Conservation (phyloP, 176 grass and related monocot genomes). For the Coix lacrymajobi region DNA sequence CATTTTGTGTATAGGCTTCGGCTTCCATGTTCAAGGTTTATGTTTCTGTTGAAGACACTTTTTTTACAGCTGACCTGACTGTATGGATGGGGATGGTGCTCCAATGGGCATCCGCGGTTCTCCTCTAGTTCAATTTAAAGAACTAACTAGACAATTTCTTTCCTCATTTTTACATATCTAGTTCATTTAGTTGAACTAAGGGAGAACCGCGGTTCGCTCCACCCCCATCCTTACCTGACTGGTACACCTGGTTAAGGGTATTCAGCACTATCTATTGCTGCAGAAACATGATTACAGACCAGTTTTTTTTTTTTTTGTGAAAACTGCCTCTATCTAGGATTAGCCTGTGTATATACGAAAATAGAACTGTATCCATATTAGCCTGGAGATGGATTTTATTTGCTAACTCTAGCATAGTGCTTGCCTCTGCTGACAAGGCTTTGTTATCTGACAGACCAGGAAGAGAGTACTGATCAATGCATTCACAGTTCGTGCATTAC, state of each 20-base stretch:
- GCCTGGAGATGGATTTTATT: conserved; percentile 5
- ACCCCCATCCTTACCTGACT: too few relatives aligned
- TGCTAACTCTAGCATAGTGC: conserved; percentile 11
- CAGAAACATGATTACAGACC: neutral
- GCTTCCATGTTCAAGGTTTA: neutral
- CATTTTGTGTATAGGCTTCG: conserved; percentile 3
- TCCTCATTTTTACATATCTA: too few relatives aligned
- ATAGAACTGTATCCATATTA: neutral
- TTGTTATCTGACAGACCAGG: conserved; percentile 67
- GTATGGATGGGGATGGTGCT: too few relatives aligned
- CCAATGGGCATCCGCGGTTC: too few relatives aligned
- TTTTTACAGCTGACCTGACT: neutral
- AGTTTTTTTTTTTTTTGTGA: too few relatives aligned
- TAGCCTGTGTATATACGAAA: neutral
- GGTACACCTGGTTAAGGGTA: neutral
- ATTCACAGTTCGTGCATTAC: conserved; percentile 94
- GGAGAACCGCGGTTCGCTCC: too few relatives aligned
- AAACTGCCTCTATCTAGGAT: neutral
- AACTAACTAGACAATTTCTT: too few relatives aligned
- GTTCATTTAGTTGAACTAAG: too few relatives aligned
- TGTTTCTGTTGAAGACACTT: conserved; percentile 19
- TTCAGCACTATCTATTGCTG: neutral
- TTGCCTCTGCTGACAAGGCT: conserved; percentile 20
- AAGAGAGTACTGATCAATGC: conserved; percentile 98
- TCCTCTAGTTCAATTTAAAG: too few relatives aligned